Evolutionary conservation across 2,329 filamentous ascomycete species (phyloP).

Genomic region (Colletotrichum tabaci): DNA sequence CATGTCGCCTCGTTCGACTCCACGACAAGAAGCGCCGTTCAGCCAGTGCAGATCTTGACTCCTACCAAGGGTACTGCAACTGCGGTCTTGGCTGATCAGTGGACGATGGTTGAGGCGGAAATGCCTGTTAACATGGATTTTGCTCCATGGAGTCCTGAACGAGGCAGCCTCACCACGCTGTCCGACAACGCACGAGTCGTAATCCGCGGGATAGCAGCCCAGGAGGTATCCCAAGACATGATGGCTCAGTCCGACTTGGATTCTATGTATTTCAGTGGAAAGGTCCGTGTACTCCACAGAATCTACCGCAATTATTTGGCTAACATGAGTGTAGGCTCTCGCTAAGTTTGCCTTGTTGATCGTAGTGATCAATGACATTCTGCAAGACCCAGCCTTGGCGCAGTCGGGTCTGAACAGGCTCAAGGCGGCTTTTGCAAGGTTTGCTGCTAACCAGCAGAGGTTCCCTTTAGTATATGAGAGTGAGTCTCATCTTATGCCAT

Average conservation of each 20-base stretch:
- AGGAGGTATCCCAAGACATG: constrained; percentile 85
- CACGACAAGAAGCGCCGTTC: constrained; percentile 64
- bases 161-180: constrained; percentile 62
- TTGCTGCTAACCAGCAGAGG: constrained; percentile 77
- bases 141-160: constrained; percentile 78
- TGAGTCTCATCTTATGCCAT: constrained; percentile 51
- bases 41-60: constrained; percentile 77
- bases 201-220: constrained; percentile 75
- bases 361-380: constrained; percentile 75
- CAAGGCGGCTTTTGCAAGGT: constrained; percentile 76
- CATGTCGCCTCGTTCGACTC: constrained; percentile 83
- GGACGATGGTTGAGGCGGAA: constrained; percentile 83
- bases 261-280: constrained; percentile 95
- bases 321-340: constrained; percentile 65
- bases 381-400: constrained; percentile 71
- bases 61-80: constrained; percentile 88
- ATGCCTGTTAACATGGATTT: constrained; percentile 84
- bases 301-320: background rate
- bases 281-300: constrained; percentile 61
- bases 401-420: constrained; percentile 72
- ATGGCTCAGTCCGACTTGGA: constrained; percentile 79
- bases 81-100: constrained; percentile 79
- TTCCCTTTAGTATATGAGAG: constrained; percentile 77
- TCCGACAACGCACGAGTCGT: constrained; percentile 68
- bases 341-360: constrained; percentile 82